These are phyloP conservation scores for Conticribra guillardii DNA, from an alignment of 108 stramenopile species.

Conservation along the genomic window DNA sequence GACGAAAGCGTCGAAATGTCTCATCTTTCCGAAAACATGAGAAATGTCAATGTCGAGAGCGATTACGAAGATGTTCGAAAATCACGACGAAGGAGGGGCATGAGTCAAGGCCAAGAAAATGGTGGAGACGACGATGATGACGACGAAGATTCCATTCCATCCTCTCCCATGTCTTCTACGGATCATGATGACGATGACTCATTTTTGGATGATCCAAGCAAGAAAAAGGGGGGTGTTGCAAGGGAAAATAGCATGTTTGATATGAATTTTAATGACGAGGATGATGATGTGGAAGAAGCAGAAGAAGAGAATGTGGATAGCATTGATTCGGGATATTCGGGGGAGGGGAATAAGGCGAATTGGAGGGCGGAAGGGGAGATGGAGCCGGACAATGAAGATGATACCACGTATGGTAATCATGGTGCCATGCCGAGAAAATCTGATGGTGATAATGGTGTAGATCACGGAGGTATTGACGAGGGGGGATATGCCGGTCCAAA, in stretches of 20 bases:
- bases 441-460: slow-evolving; percentile 3
- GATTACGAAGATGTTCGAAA: slow-evolving; percentile 22
- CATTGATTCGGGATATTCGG: too few species aligned
- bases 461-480: background rate
- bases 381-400: too few species aligned
- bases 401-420: too few species aligned
- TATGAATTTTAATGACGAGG: background rate
- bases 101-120: background rate
- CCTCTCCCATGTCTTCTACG: background rate
- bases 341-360: too few species aligned
- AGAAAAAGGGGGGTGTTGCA: slow-evolving; percentile 1
- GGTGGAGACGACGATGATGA: background rate
- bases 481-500: background rate
- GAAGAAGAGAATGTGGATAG: too few species aligned
- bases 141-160: background rate
- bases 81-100: slow-evolving; percentile 1
- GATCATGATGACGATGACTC: slow-evolving; percentile 30
- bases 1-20: slow-evolving; percentile 13
- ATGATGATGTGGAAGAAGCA: background rate
- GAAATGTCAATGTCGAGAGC: slow-evolving; percentile 37
- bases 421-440: too few species aligned
- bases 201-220: slow-evolving; percentile 23
- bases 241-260: slow-evolving; percentile 7
- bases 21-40: slow-evolving; percentile 11
- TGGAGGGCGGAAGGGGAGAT: too few species aligned